phyloP scores from a whole-genome alignment of 352 stramenopile species.

The Thraustochytrium sp. region DNA sequence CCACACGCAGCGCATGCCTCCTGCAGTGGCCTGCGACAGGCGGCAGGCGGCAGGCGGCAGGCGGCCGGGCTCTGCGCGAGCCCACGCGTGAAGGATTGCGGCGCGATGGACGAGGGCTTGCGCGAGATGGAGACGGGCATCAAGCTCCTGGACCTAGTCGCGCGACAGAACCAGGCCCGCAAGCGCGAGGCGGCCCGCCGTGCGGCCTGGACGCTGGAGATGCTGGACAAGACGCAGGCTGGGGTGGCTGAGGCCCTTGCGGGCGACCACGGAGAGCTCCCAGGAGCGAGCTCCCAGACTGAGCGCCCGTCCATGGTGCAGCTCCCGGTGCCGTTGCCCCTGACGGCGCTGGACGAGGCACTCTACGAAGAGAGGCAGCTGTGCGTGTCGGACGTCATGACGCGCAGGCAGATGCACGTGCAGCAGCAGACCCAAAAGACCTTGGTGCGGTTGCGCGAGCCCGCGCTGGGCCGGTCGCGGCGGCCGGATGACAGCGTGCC shows the following conservation, averaged over 20 bases:
- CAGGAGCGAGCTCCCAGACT: neutral
- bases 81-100: too few species aligned
- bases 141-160: conserved; percentile 10
- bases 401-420: too few species aligned
- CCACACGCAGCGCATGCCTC: too few species aligned
- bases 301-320: neutral
- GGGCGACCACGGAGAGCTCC: neutral
- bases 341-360: neutral
- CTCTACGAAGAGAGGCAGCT: neutral
- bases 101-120: neutral
- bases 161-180: neutral
- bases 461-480: too few species aligned
- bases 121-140: conserved; percentile 15
- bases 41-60: neutral
- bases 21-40: too few species aligned
- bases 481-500: neutral
- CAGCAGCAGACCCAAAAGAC: too few species aligned
- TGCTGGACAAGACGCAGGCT: neutral
- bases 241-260: too few species aligned
- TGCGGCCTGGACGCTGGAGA: neutral
- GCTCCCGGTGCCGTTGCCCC: too few species aligned
- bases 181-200: neutral
- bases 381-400: neutral
- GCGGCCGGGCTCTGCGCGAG: neutral
- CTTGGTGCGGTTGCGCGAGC: too few species aligned